A percentile compares a stretch with the other conserved stretches of the same genome.
phyloP scores from a whole-genome alignment of 2,329 filamentous ascomycete genomes.

The Scytalidium lignicola region DNA sequence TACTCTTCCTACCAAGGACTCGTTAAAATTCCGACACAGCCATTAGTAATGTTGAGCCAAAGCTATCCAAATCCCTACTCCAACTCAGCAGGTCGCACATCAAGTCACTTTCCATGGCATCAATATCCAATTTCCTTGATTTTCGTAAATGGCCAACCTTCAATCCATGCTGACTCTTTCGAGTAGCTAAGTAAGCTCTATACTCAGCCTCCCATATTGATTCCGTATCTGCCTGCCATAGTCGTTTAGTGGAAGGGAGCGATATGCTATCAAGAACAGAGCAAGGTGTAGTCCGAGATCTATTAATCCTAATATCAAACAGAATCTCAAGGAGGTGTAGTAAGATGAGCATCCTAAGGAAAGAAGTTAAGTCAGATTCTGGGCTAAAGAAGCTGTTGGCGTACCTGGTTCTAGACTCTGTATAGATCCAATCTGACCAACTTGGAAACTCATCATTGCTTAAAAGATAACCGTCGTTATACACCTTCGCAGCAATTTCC shows the following conservation, averaged over 20 bases:
- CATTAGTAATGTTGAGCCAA: slow-evolving; percentile 5
- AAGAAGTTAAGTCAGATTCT: background rate
- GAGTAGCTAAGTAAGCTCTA: slow-evolving; percentile 7
- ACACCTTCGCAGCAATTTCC: slow-evolving; percentile 7
- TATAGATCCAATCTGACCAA: slow-evolving; percentile 9
- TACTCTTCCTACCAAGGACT: too few relatives aligned
- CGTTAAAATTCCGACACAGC: too few relatives aligned
- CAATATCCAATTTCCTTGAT: background rate
- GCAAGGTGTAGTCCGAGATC: background rate
- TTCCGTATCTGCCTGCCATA: slow-evolving; percentile 10
- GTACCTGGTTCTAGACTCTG: slow-evolving; percentile 11
- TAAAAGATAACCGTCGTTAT: background rate
- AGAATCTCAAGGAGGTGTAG: slow-evolving; percentile 9
- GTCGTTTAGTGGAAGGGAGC: slow-evolving; percentile 6
- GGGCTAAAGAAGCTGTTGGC: background rate
- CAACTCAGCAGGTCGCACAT: slow-evolving; percentile 5
- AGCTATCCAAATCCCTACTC: slow-evolving; percentile 5
- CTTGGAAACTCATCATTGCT: slow-evolving; percentile 4
- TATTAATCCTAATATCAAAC: slow-evolving; percentile 7
- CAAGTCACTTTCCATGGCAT: slow-evolving; percentile 1
- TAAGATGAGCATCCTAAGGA: slow-evolving; percentile 7
- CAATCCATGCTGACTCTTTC: background rate
- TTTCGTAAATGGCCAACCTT: slow-evolving; percentile 5
- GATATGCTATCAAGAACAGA: slow-evolving; percentile 3
- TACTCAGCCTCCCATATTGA: slow-evolving; percentile 10